These are phyloP conservation scores for Hyaloscypha finlandica DNA, from an alignment of 495 filamentous ascomycete genomes.

Conservation along the genomic window DNA sequence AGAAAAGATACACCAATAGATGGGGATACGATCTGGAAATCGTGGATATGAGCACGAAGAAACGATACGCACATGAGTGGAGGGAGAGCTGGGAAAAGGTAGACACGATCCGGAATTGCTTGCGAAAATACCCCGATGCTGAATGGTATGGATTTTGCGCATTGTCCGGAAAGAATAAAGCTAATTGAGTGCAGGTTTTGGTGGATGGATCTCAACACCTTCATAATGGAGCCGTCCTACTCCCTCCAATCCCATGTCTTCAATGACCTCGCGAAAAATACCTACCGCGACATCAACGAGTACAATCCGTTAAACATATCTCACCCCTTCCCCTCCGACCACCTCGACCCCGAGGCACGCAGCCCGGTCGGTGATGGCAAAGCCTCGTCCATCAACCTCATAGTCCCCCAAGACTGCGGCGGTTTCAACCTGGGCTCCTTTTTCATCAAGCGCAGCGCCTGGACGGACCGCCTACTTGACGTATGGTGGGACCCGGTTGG, in stretches of 20 bases:
- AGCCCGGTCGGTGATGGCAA: constrained; percentile 76
- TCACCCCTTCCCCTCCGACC: constrained; percentile 70
- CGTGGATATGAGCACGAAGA: constrained; percentile 97
- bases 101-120: constrained; percentile 86
- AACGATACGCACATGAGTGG: constrained; percentile 98
- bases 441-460: constrained; percentile 79
- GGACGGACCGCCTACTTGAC: constrained; percentile 91
- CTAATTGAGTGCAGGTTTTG: constrained; percentile 74
- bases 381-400: constrained; percentile 74
- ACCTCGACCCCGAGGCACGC: constrained; percentile 71
- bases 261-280: constrained; percentile 68
- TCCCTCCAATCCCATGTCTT: constrained; percentile 92
- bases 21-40: constrained; percentile 98
- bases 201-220: constrained; percentile 98
- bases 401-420: constrained; percentile 91
- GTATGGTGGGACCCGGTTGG: constrained; percentile 98
- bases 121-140: constrained; percentile 91
- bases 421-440: constrained; percentile 98
- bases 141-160: constrained; percentile 70
- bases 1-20: constrained; percentile 77
- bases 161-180: constrained; percentile 3
- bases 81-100: constrained; percentile 99
- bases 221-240: constrained; percentile 94
- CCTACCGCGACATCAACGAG: constrained; percentile 94
- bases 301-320: constrained; percentile 95